Base-by-base conservation (phyloP, 352 stramenopile species). In the Phytopythium aichiense region DNA sequence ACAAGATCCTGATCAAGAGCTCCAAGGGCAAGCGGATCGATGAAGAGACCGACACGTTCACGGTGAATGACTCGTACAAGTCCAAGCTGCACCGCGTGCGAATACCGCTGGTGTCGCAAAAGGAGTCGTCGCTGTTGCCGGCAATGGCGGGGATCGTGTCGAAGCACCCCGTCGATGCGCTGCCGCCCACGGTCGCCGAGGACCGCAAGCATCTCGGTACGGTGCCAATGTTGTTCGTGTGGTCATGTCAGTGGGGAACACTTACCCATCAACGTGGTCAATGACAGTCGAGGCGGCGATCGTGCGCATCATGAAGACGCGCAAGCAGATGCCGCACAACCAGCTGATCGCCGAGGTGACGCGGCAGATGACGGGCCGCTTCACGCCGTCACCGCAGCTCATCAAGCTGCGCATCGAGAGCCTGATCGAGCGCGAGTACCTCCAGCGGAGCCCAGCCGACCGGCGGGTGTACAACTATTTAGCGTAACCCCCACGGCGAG, bases 401-500 rank as follows among this genome's bases (percentile, higher is more conserved):
- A 96, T 99, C 76, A 99, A 99, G 86, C 96, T 98, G 61, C 86
- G 98, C 45, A 98, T 99, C 61, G 98, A 99, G 76, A 98, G 90
- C 65, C 85, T 99, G 20, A 99, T 99, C 65, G 97, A 99, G 69
- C 87, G 98, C 56, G 98, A 99, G 74, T 99, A 99, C 76, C 78
- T 99, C 46, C 94, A 99, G 70, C 91, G 97, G 48, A 94, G 92
- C 64, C 70, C 92, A 28, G 72, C 88, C 50, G 95, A 99, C 70
- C 88, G 91, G 65, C 81, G 87, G 30, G 71, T 98, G 51, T 99
- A 99, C 88, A 96, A 94, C 60, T 99, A 99, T 85, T 89, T 99
- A 74, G 97, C 97, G 43, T 99, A 88, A 87, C 37, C 23, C 37
- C n/a, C 28, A 35, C 33, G n/a, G 23, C 31, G 11, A 25, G 13